Evolutionary conservation across 176 grass and related monocot species (phyloP).

Genomic region (Aegilops speltoides): DNA sequence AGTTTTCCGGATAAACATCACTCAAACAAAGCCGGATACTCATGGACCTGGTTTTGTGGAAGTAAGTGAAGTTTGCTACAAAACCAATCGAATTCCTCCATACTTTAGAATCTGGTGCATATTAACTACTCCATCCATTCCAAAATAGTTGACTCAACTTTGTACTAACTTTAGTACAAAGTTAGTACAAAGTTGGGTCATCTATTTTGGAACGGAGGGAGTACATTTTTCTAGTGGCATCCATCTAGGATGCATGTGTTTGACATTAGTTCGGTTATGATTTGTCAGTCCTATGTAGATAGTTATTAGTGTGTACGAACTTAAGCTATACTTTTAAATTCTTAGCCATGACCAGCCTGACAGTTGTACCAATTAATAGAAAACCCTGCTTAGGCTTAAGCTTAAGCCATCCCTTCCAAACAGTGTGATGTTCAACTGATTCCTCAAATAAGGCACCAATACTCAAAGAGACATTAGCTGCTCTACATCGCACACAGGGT

Average conservation of each 20-base stretch:
- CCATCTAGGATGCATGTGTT: not conserved
- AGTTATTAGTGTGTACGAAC: not conserved
- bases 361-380: not conserved
- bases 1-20: conserved; percentile 68
- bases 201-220: no score
- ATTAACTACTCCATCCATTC: no score
- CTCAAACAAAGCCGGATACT: conserved; percentile 39
- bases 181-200: no score
- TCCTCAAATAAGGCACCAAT: conserved; percentile 2
- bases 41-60: conserved; percentile 93
- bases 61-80: conserved; percentile 44
- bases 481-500: not conserved
- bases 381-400: conserved; percentile 8
- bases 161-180: no score
- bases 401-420: not conserved
- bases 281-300: not conserved
- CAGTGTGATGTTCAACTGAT: not conserved
- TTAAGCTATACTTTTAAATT: not conserved
- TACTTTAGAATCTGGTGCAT: conserved; percentile 3
- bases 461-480: not conserved
- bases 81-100: not conserved
- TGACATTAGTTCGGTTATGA: not conserved
- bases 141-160: no score
- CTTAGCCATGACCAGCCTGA: not conserved
- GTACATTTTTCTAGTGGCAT: conserved; percentile 2